Conservation (phyloP, 768 basidiomycete species). For the Auricularia sp. region DNA sequence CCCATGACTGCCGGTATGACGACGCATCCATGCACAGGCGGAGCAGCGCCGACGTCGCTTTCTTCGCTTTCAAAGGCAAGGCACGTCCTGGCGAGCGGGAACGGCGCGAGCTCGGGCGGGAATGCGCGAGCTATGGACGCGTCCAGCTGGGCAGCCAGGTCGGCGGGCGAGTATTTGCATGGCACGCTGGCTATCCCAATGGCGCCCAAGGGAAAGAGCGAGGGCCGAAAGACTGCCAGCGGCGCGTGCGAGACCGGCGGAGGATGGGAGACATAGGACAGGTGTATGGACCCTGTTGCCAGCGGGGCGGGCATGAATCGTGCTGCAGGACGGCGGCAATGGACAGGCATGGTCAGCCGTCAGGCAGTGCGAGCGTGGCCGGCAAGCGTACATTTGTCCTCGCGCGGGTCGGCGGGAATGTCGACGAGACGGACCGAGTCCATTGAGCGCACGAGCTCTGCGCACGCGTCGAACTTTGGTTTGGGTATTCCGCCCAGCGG, state of each 20-base stretch:
- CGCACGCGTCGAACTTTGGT: slow-evolving; percentile 63
- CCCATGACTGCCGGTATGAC: slow-evolving; percentile 79
- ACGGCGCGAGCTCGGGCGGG: slow-evolving; percentile 46
- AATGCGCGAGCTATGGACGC: slow-evolving; percentile 54
- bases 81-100: slow-evolving; percentile 71
- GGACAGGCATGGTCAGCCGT: background rate
- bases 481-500: slow-evolving; percentile 72
- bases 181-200: slow-evolving; percentile 73
- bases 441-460: slow-evolving; percentile 61
- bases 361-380: slow-evolving; percentile 1
- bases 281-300: slow-evolving; percentile 71
- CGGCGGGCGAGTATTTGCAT: slow-evolving; percentile 40
- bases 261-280: slow-evolving; percentile 69
- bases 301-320: slow-evolving; percentile 74
- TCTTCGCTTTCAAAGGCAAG: slow-evolving; percentile 71
- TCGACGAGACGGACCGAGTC: slow-evolving; percentile 69
- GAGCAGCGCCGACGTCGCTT: slow-evolving; percentile 42
- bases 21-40: slow-evolving; percentile 45
- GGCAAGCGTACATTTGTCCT: slow-evolving; percentile 52
- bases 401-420: slow-evolving; percentile 69
- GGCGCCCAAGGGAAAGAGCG: slow-evolving; percentile 76
- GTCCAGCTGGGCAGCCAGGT: slow-evolving; percentile 57
- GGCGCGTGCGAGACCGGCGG: slow-evolving; percentile 56
- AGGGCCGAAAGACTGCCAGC: slow-evolving; percentile 65
- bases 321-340: slow-evolving; percentile 28